phyloP scores from a whole-genome alignment of 768 basidiomycete genomes.

The Lyophyllum shimeji region DNA sequence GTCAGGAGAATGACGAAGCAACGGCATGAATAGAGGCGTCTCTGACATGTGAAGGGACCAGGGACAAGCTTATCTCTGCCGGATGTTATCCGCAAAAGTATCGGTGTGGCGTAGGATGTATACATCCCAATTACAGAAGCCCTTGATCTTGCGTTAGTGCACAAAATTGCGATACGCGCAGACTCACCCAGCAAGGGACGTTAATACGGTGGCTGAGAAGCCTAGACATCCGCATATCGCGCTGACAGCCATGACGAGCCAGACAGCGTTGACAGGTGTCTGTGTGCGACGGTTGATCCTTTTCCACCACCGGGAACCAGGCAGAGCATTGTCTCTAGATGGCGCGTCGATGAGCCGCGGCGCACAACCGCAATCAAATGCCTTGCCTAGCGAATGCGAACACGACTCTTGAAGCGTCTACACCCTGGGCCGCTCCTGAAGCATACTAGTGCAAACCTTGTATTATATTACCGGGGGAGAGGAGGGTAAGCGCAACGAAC shows the following conservation, averaged over 20 bases:
- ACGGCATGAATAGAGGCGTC: not conserved
- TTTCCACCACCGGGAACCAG: slow-evolving; percentile 73
- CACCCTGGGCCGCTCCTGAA: slow-evolving; percentile 72
- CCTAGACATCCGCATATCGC: slow-evolving; percentile 63
- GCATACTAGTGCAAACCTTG: slow-evolving; percentile 45
- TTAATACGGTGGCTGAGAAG: slow-evolving; percentile 61
- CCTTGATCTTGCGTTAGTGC: slow-evolving; percentile 30
- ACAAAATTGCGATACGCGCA: not conserved
- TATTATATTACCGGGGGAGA: no score
- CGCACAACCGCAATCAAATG: not conserved
- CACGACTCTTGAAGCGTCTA: slow-evolving; percentile 73
- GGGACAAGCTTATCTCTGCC: slow-evolving; percentile 57
- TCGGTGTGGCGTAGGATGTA: slow-evolving; percentile 64
- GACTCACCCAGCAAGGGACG: slow-evolving; percentile 66
- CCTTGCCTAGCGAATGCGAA: slow-evolving; percentile 60
- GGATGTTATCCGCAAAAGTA: slow-evolving; percentile 70
- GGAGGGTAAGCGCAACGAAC: slow-evolving; percentile 15
- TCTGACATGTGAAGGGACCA: slow-evolving; percentile 48
- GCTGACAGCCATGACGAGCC: slow-evolving; percentile 63
- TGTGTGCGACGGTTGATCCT: slow-evolving; percentile 55
- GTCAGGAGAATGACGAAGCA: not conserved
- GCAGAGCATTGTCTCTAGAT: slow-evolving; percentile 64
- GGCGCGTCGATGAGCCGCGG: not conserved
- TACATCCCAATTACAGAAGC: slow-evolving; percentile 74
- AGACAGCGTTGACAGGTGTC: slow-evolving; percentile 75